Evolutionary conservation across 768 basidiomycete species (phyloP), one percentile per base, ranked within the genome.

Genomic region (Amanita fuliginea): DNA sequence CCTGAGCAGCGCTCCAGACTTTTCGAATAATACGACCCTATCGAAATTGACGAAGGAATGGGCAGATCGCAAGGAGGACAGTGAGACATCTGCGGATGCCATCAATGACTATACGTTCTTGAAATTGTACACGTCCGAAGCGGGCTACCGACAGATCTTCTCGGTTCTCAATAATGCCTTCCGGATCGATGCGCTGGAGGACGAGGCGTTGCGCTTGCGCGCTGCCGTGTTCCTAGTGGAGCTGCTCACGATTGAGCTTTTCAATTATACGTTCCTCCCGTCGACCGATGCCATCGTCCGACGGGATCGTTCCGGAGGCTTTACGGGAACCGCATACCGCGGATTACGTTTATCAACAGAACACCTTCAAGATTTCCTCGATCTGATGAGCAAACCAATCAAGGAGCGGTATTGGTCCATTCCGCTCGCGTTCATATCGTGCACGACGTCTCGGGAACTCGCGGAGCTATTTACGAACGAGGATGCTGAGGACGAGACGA

Each of bases 241-340:
- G 44, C 42, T 60, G n/a, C 36, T 60, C 40, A 60, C 58, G 19
- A 50, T 59, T 41, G 59, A 60, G 49, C 52, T 60, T 22, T 60
- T 55, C 49, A 60, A 60, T 49, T 59, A 56, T 26, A 52, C 56
- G 28, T 44, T 53, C 33, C n/a, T 13, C 10, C 51, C 6, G 30
- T 46, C 7, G 3, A 46, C 16, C 40, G 46, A 18, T 40, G 50
- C 28, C 51, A 58, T 16, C 18, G 3, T 18, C 16, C 32, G 43
- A 13, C 13, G 43, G 43, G 24, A 47, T 22, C 35, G 26, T 37
- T 35, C 46, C 11, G 13, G 22, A 19, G 53, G 53, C 3, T 60
- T 53, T 43, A 54, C 51, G 34, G 59, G 59, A 18, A 47, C 48
- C 13, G 52, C 56, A 3, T 58, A 54, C 37, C 55, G 55, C 34